Evolutionary conservation across 352 stramenopile genomes (phyloP), one percentile per base, ranked within the genome.

Genomic region (Globisporangium irregulare): DNA sequence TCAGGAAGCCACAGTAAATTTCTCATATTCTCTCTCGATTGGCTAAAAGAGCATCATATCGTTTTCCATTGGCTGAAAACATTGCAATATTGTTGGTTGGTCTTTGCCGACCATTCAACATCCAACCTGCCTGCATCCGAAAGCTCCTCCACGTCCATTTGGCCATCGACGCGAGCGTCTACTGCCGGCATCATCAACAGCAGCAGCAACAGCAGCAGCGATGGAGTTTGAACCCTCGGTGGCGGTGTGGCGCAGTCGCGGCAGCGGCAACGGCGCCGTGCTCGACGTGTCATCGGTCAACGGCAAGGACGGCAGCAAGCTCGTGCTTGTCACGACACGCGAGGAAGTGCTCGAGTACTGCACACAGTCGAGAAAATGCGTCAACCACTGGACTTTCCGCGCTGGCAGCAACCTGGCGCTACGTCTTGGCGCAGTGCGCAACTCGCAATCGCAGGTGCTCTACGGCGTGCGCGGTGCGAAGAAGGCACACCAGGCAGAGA

Each of bases 311-410:
- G 73, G 72, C 69, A 86, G 73, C 62, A 84, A 84, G 59, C 68
- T 86, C 46, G 73, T 93, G 53, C 73, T 93, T 10, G 68, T 92
- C 24, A 92, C 83, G 36, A 90, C 82, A 20, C 72, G 69, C 34
- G 79, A 81, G 62, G 82, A 92, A 62, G 79, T 93, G 64, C 78
- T 88, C 48, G 86, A 93, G 70, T 81, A 87, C 69, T 85, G 78
- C 69, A 72, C 74, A 54, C 69, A 82, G 34, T 77, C 85, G 57
- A 78, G 81, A 72, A 87, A 93, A 71, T 93, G 81, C 59, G 63
- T 89, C 51, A 87, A 90, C 74, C 81, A 93, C 77, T 93, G 85
- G 85, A 85, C 80, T 27, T 90, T 93, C 71, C 79, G 81, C 15
- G 61, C 78, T 34, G 82, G 78, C 27, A 86, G 81, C 59, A 68